Conservation (phyloP, 805 yeast genomes). For the Cyberlindnera americana region DNA sequence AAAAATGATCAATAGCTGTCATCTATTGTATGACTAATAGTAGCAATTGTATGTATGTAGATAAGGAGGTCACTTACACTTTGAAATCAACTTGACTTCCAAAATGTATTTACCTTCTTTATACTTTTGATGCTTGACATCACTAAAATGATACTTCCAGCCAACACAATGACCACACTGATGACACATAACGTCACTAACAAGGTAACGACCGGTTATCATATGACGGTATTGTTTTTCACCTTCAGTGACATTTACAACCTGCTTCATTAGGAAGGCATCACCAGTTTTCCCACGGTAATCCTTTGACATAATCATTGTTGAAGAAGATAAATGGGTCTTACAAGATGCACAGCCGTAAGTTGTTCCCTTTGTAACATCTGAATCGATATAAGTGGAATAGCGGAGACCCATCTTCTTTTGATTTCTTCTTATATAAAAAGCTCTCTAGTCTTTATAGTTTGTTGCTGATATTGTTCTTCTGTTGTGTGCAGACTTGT, state of each 20-base stretch:
- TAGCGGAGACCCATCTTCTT: conserved; percentile 42
- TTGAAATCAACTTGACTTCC: conserved; percentile 35
- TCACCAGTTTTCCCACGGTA: conserved; percentile 59
- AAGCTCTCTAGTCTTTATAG: no score
- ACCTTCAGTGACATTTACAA: conserved; percentile 42
- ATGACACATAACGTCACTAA: conserved; percentile 54
- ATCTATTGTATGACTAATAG: no score
- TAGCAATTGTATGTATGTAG: no score
- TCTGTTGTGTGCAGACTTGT: no score
- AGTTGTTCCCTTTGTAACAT: conserved; percentile 27
- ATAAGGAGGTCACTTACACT: conserved; percentile 17
- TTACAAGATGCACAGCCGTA: conserved; percentile 39
- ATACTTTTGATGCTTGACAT: conserved; percentile 43
- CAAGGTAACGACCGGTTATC: conserved; percentile 58
- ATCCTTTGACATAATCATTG: conserved; percentile 38
- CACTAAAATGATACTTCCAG: conserved; percentile 57
- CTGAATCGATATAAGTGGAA: conserved; percentile 38
- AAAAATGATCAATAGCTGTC: no score
- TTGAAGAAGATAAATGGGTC: conserved; percentile 38
- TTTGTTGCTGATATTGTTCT: no score
- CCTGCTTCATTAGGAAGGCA: conserved; percentile 51
- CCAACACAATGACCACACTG: conserved; percentile 54
- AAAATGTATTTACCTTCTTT: conserved; percentile 61
- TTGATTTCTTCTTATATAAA: no score
- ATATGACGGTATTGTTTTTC: conserved; percentile 35